Base-by-base conservation (phyloP, 2,329 filamentous ascomycete species). In the Hysterium pulicare region DNA sequence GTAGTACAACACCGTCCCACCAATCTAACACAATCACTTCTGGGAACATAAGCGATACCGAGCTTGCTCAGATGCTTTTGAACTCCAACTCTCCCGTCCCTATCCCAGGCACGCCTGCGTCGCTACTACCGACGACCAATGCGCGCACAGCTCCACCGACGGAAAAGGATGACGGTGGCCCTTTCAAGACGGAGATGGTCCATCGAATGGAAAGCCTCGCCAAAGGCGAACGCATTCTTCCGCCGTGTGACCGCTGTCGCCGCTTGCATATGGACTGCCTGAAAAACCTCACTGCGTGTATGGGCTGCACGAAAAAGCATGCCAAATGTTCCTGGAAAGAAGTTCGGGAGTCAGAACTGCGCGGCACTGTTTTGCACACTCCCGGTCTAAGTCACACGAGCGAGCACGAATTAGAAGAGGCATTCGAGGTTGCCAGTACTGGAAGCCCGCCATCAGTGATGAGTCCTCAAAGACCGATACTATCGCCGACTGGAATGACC, bases 291-390 rank as follows among this genome's bases (percentile, higher is more conserved):
- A 94, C 88, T 0, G 87, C 88, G 7, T 95, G 90, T 59, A 81
- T 85, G 64, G 88, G 87, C 17, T 95, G 89, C 64, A 94, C 89
- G 0, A 90, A 87, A 63, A 94, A 94, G 62, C 89, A 95, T 61
- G 87, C 87, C 16, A 90, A 90, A 57, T 95, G 89, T 63, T 83
- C 82, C 11, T 95, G 89, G 89, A 86, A 83, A 52, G 82, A 86
- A 33, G 80, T 93, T n/a, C 82, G 81, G 13, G 81, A 87, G 23
- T 83, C 85, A 3, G 90, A 95, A 54, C 50, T 81, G 26, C 58
- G 49, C 17, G 56, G 57, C 24, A 46, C 13, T n/a, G 16, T 11
- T 4, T 23, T 24, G 9, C 16, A 11, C 16, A 10, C 23, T 11
- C 10, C 34, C 10, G 17, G 35, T 20, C 13, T 24, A 15, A 28